Evolutionary conservation across 2,329 filamentous ascomycete species (phyloP), one percentile per base, ranked within the genome.

Genomic region (Penicillium sp.): DNA sequence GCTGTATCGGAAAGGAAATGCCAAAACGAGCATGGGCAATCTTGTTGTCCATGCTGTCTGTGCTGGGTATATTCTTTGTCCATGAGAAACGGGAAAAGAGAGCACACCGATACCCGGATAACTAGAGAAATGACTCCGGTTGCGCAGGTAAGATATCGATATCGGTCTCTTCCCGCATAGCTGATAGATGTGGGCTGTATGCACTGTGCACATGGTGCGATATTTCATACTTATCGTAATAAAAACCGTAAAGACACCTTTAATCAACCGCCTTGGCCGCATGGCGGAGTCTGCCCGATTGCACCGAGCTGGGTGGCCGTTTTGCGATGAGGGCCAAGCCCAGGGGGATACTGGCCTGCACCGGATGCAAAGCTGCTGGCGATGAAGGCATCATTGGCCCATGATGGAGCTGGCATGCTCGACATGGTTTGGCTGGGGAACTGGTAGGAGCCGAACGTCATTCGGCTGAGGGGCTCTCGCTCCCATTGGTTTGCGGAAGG

Each of bases 271-370:
- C 75, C 75, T 63, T 83, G 80, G 27, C 78, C 77, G 61, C 76
- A 79, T 24, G 77, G 78, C 22, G 80, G 79, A 31, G 77, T 81
- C 55, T 78, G 75, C 6, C 75, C 75, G 55, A 81, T 77, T 45
- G 72, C 70, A 31, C 75, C 75, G 53, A 74, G 75, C 47, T 70
- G 72, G 19, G 68, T 61, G 33, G 66, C 52, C 39, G 70, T 56
- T 55, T 66, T 72, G 57, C 72, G 72, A 45, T 59, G 61, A 24
- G 55, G 58, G 29, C 54, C 62, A 31, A 70, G 60, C 1, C 62
- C 64, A 1, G 70, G 62, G 39, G 58, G 67, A 29, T 66, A 65
- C 27, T 64, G 64, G 2, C 58, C 60, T 6, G 65, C 48, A 35
- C 69, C 66, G 3, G 68, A 65, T 5, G 71, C 60, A 9, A 70